Evolutionary conservation across 257 asterid species (phyloP).

Genomic region (Parsonsia alboflavescens): DNA sequence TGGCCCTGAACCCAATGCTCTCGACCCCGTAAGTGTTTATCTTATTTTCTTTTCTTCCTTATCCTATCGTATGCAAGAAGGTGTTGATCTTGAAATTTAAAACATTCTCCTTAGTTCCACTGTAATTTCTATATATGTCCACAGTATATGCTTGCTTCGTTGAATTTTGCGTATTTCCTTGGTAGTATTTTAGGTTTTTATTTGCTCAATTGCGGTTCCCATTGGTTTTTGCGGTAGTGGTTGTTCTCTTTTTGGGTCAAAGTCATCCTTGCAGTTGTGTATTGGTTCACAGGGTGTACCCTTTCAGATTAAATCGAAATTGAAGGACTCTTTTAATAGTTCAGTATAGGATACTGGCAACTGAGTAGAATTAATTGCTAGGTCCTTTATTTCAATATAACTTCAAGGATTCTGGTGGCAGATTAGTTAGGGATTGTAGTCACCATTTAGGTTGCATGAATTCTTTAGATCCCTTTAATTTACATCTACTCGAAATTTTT

Average conservation of each 20-base stretch:
- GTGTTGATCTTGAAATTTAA: background rate
- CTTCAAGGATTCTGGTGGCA: background rate
- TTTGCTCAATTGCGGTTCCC: background rate
- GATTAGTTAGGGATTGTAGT: background rate
- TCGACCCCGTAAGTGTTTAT: conserved; percentile 57
- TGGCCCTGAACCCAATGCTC: conserved; percentile 72
- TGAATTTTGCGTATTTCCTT: background rate
- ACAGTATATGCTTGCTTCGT: background rate
- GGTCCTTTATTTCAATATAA: background rate
- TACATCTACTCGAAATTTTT: background rate
- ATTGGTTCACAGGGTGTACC: too few species aligned
- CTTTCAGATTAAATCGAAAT: too few species aligned
- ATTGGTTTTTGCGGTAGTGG: background rate
- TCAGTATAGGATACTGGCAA: background rate
- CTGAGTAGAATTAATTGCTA: background rate
- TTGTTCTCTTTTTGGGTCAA: background rate
- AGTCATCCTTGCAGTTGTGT: background rate
- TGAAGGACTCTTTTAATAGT: background rate
- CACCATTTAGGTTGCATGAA: background rate
- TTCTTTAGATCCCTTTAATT: background rate
- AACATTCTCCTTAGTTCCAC: background rate
- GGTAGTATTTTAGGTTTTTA: background rate
- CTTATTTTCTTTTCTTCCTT: background rate
- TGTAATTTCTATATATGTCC: background rate
- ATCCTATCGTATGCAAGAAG: background rate